A percentile compares a stretch with the other conserved stretches of the same genome.
Evolutionary conservation across 202 grass and related monocot genomes (phyloP).

Genomic region (Zoysia matrella): DNA sequence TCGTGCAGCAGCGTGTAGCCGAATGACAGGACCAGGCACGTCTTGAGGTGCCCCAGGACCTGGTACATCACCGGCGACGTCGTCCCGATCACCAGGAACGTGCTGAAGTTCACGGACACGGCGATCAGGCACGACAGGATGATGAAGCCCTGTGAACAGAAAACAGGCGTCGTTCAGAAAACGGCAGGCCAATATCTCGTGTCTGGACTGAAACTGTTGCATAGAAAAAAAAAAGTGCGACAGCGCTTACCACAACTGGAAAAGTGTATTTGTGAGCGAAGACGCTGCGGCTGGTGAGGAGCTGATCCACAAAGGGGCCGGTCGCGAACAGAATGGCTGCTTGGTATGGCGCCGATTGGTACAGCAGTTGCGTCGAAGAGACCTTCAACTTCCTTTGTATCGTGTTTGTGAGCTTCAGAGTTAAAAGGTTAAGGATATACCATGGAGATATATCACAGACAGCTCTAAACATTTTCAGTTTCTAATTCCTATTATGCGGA

Average conservation of each 20-base stretch:
- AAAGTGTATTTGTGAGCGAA: constrained; percentile 63
- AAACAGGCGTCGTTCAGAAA: no score
- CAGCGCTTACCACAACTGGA: constrained; percentile 63
- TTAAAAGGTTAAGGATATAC: constrained; percentile 61
- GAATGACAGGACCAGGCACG: constrained; percentile 84
- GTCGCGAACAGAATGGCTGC: no score
- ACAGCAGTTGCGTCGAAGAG: constrained; percentile 62
- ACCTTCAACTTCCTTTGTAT: constrained; percentile 97
- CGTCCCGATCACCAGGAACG: not conserved
- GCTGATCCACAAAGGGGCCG: constrained; percentile 77
- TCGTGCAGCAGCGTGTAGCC: constrained; percentile 82
- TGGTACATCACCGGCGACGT: constrained; percentile 96
- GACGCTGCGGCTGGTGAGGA: constrained; percentile 81
- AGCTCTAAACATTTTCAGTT: not conserved
- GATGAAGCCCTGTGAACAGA: constrained; percentile 64
- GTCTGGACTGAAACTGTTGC: not conserved
- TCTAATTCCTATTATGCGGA: not conserved
- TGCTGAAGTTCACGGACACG: constrained; percentile 80
- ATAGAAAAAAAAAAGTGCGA: not conserved
- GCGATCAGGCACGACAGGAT: constrained; percentile 89
- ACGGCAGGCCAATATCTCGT: no score
- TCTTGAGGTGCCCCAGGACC: constrained; percentile 94
- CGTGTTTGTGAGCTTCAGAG: constrained; percentile 81
- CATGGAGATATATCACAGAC: not conserved
- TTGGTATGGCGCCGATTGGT: no score